Evolutionary conservation across 1,284 basidiomycete genomes (phyloP).

Genomic region (Vanrija pseudolonga): DNA sequence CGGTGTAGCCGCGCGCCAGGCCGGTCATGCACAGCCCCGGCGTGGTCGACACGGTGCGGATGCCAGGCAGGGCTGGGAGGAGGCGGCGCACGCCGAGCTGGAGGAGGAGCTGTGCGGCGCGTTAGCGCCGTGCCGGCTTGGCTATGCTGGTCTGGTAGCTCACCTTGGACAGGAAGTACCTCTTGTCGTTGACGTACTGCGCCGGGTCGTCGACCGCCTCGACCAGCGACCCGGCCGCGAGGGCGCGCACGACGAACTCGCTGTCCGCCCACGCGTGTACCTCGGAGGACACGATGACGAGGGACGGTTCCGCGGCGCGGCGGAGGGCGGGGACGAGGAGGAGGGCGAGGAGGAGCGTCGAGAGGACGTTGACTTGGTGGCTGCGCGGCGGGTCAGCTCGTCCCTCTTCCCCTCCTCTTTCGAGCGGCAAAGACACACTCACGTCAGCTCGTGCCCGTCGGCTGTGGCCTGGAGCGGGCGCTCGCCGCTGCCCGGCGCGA

Average conservation of each 20-base stretch:
- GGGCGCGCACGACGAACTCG: background rate
- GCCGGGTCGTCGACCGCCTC: constrained; percentile 7
- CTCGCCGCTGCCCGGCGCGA: background rate
- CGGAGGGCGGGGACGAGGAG: constrained; percentile 16
- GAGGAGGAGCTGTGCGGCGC: constrained; percentile 16
- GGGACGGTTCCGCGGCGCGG: constrained; percentile 2
- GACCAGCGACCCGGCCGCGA: constrained; percentile 4
- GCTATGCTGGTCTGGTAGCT: too few relatives aligned
- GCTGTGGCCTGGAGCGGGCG: background rate
- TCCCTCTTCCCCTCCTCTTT: background rate
- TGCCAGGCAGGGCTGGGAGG: constrained; percentile 9
- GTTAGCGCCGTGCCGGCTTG: background rate
- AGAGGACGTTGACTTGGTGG: constrained; percentile 20
- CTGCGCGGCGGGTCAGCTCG: background rate
- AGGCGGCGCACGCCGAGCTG: constrained; percentile 18
- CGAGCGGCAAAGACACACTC: constrained; percentile 6
- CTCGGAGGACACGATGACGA: constrained; percentile 17
- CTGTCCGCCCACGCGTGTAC: constrained; percentile 7
- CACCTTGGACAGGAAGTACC: constrained; percentile 24
- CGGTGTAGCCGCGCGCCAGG: constrained; percentile 11
- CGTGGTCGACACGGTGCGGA: constrained; percentile 14
- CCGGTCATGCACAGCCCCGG: constrained; percentile 18
- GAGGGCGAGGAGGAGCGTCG: constrained; percentile 19
- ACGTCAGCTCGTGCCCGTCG: constrained; percentile 15
- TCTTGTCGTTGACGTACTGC: constrained; percentile 1